A percentile compares a stretch with the other conserved stretches of the same genome.
These are phyloP conservation scores for Trichoderma sp. DNA, from an alignment of 2,329 filamentous ascomycete genomes.

Conservation along the genomic window DNA sequence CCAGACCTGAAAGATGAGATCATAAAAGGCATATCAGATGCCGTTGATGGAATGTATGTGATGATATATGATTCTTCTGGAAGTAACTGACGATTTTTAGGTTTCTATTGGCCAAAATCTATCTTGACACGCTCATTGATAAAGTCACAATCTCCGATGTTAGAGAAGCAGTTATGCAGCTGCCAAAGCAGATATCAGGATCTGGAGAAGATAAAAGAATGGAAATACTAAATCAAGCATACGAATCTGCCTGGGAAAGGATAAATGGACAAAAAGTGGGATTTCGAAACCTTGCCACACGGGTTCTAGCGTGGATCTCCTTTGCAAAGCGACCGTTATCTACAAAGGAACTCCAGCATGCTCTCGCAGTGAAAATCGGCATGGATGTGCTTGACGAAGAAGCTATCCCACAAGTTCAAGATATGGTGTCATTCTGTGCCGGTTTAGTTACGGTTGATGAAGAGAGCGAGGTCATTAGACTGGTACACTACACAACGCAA, in stretches of 20 bases:
- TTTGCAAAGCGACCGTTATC: constrained; percentile 39
- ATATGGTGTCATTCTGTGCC: constrained; percentile 30
- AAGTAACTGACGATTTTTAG: not conserved
- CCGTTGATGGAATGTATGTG: not conserved
- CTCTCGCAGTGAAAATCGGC: constrained; percentile 41
- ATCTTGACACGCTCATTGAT: not conserved
- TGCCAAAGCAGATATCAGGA: not conserved
- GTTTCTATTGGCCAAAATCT: not conserved
- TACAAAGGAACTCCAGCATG: constrained; percentile 42
- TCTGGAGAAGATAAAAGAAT: not conserved
- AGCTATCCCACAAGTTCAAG: constrained; percentile 36
- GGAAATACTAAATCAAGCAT: not conserved
- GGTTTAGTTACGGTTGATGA: constrained; percentile 40
- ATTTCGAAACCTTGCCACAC: not conserved
- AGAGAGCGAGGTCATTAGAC: constrained; percentile 41
- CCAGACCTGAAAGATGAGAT: not conserved
- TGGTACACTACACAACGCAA: constrained; percentile 50
- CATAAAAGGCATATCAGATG: not conserved
- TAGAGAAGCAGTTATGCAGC: not conserved
- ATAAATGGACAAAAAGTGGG: not conserved
- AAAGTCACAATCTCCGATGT: not conserved
- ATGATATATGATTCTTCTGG: rapidly evolving
- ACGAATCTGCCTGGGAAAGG: not conserved
- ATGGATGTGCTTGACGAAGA: constrained; percentile 24
- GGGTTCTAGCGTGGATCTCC: constrained; percentile 43